phyloP scores from a whole-genome alignment of 164 flowering plant genomes.

The Vitis rupestris region DNA sequence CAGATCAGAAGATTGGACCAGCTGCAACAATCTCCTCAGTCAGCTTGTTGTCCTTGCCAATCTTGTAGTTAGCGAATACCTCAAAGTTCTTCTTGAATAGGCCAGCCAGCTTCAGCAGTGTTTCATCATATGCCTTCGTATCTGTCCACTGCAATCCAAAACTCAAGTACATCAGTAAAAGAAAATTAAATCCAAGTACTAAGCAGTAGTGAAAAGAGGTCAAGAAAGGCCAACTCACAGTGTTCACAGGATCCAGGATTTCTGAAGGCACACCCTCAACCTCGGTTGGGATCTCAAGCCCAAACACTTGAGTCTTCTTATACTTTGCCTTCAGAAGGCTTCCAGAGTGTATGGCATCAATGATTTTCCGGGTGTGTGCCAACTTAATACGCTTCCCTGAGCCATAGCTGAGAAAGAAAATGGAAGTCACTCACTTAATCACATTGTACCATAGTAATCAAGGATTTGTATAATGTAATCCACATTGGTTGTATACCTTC shows the following conservation, averaged over 20 bases:
- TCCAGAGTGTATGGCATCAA: conserved; percentile 96
- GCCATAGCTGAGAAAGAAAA: conserved; percentile 62
- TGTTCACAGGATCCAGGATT: conserved; percentile 78
- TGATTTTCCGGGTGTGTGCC: conserved; percentile 80
- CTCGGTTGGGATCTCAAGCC: conserved; percentile 78
- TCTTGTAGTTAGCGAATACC: conserved; percentile 66
- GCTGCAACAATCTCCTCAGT: conserved; percentile 90
- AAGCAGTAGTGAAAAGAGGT: neutral
- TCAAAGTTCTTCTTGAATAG: conserved; percentile 90
- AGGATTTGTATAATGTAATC: no score
- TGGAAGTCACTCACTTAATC: neutral
- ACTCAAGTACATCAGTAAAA: neutral
- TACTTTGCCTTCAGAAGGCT: conserved; percentile 66
- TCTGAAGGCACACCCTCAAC: conserved; percentile 96
- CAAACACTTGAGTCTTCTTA: conserved; percentile 72
- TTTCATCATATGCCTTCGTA: conserved; percentile 69
- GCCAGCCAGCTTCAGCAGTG: conserved; percentile 77
- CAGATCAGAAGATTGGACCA: conserved; percentile 67
- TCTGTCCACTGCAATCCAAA: conserved; percentile 69
- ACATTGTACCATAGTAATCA: no score
- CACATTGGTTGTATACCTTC: conserved; percentile 55
- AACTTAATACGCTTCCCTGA: conserved; percentile 82
- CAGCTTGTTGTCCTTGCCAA: conserved; percentile 74
- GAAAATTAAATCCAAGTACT: neutral
- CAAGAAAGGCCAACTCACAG: conserved; percentile 44